Evolutionary conservation across 805 yeast species (phyloP), one percentile per base, ranked within the genome.

Genomic region (Yarrowia sp.): DNA sequence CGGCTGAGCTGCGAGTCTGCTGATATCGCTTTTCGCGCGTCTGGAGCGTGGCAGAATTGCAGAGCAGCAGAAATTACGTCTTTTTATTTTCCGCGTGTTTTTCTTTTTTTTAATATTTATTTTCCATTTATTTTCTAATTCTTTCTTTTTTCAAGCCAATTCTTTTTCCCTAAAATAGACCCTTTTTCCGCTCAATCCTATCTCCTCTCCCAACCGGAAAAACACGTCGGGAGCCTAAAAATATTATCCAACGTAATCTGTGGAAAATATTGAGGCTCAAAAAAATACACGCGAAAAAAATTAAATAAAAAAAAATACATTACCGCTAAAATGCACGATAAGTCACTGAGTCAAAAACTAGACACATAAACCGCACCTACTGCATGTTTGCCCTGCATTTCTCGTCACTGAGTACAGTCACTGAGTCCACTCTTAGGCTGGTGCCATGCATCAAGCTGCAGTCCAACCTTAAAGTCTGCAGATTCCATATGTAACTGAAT

Each of bases 141-240:
- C n/a, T n/a, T 38, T 17, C 21, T 26, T 8, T 26, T 5, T 8
- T 26, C 30, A 5, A 8, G 8, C 4, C 30, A 26, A 26, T 26
- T 26, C 30, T 26, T 26, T 26, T 26, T n/a, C n/a, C n/a, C n/a
- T n/a, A n/a, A n/a, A n/a, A n/a, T n/a, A n/a, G n/a, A n/a, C n/a
- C n/a, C n/a, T n/a, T 19, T 38, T n/a, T 10, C 11, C 26, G 4
- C 26, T 5, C n/a, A 5, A 8, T 17, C 28, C 14, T 12, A 2
- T 24, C 10, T 16, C 24, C 38, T 12, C 54, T 48, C 54, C 54
- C 54, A 48, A 48, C 54, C 54, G 54, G 54, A 48, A 48, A 48
- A 48, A 48, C 38, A 48, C 38, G 32, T 24, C 33, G 10, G 8
- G 52, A 46, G 52, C 14, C 36, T 48, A 30, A 48, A 48, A 46